Conservation (phyloP, 805 yeast species). For the Starmerella ratchasimensis region DNA sequence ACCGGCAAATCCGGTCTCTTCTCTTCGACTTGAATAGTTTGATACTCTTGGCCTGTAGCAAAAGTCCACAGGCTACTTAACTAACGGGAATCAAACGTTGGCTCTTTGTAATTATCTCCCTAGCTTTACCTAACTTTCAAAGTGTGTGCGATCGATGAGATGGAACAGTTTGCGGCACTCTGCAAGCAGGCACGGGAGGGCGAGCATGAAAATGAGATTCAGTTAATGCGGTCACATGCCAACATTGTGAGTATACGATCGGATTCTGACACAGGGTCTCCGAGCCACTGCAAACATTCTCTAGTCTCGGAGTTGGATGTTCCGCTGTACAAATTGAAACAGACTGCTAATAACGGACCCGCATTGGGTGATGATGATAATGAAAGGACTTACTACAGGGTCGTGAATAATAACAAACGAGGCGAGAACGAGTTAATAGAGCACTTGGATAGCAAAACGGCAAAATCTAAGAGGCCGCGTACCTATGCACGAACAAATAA, state of each 20-base stretch:
- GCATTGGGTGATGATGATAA: background rate
- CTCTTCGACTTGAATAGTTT: too few relatives aligned
- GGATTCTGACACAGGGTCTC: too few relatives aligned
- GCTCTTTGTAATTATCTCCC: too few relatives aligned
- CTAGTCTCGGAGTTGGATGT: constrained; percentile 2
- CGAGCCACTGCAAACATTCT: too few relatives aligned
- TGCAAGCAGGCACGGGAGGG: constrained; percentile 10
- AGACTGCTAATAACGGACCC: background rate
- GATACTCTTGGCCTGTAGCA: too few relatives aligned
- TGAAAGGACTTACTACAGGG: constrained; percentile 6
- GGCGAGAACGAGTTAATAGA: constrained; percentile 13
- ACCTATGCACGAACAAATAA: too few relatives aligned
- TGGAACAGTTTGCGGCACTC: constrained; percentile 11
- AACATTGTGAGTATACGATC: too few relatives aligned
- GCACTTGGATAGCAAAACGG: constrained; percentile 2
- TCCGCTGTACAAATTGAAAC: background rate
- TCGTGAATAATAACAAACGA: constrained; percentile 1
- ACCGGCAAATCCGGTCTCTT: too few relatives aligned
- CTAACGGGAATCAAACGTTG: too few relatives aligned
- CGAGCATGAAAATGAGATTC: constrained; percentile 1
- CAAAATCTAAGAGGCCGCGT: constrained; percentile 2
- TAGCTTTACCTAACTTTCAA: too few relatives aligned
- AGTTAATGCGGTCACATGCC: too few relatives aligned
- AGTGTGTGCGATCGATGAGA: constrained; percentile 3
- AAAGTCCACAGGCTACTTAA: too few relatives aligned